Conservation (phyloP, 2,329 filamentous ascomycete genomes). For the Colletotrichum trifolii region DNA sequence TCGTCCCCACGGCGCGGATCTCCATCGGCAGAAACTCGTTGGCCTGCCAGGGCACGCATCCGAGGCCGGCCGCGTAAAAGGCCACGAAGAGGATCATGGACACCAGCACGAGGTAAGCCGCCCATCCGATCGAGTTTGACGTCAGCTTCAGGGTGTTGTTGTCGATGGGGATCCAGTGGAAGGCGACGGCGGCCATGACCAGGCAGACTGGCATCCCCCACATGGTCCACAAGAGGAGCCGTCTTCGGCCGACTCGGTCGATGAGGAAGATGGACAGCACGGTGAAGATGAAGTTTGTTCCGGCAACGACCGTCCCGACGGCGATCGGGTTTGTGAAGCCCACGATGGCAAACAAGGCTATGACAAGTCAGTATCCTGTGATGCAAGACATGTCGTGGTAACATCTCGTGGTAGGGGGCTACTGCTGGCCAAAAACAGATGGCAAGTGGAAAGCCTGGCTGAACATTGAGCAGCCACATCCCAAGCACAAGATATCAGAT, state of each 20-base stretch:
- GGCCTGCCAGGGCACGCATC: slow-evolving; percentile 39
- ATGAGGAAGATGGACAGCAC: slow-evolving; percentile 58
- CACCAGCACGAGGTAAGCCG: slow-evolving; percentile 3
- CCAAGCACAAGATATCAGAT: too few species aligned
- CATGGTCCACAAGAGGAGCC: slow-evolving; percentile 54
- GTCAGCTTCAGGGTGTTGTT: slow-evolving; percentile 11
- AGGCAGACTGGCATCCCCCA: slow-evolving; percentile 24
- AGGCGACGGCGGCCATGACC: slow-evolving; percentile 7
- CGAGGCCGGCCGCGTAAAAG: slow-evolving; percentile 39
- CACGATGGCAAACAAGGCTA: slow-evolving; percentile 37
- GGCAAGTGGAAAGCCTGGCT: too few species aligned
- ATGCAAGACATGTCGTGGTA: too few species aligned
- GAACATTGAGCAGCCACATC: too few species aligned
- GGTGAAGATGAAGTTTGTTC: slow-evolving; percentile 62
- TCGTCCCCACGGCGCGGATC: slow-evolving; percentile 58
- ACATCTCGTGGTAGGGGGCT: too few species aligned
- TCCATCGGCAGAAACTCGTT: slow-evolving; percentile 48
- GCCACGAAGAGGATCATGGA: slow-evolving; percentile 40
- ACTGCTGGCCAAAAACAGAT: too few species aligned
- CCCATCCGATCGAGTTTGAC: slow-evolving; percentile 12
- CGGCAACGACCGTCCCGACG: slow-evolving; percentile 55
- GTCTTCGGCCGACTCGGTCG: slow-evolving; percentile 57
- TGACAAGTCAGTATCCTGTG: too few species aligned
- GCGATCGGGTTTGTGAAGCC: slow-evolving; percentile 52
- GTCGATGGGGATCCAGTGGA: slow-evolving; percentile 21